Evolutionary conservation across 495 filamentous ascomycete species (phyloP).

Genomic region (Trichoderma orchidacearum): DNA sequence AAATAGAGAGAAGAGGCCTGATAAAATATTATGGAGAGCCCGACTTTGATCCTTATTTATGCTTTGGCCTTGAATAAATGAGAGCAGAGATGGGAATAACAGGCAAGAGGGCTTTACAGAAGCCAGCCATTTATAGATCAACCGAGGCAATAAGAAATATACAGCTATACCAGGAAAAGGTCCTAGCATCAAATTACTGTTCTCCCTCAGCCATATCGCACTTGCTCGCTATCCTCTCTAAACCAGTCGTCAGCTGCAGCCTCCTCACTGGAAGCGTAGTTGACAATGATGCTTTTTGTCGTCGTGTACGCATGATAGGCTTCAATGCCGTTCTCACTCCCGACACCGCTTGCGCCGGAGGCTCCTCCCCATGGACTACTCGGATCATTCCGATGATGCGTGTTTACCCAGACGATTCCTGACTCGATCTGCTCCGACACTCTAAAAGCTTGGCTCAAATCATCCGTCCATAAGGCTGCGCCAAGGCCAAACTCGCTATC

Average conservation of each 20-base stretch:
- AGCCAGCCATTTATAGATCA: no score
- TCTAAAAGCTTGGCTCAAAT: conserved; percentile 42
- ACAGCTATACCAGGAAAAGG: no score
- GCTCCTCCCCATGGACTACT: conserved; percentile 46
- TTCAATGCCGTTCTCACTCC: conserved; percentile 44
- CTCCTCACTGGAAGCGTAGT: conserved; percentile 33
- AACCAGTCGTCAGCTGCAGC: conserved; percentile 35
- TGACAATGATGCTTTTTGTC: conserved; percentile 44
- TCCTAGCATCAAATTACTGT: no score
- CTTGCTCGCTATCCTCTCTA: conserved; percentile 22
- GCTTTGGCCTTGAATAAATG: no score
- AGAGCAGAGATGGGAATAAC: no score
- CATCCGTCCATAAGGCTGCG: conserved; percentile 44
- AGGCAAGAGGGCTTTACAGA: no score
- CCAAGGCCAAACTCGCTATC: conserved; percentile 37
- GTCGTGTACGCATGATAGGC: conserved; percentile 44
- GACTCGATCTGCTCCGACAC: conserved; percentile 42
- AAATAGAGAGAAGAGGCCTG: no score
- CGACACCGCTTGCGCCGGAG: conserved; percentile 37
- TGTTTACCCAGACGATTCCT: conserved; percentile 50
- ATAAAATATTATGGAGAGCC: no score
- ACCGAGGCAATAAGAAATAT: no score
- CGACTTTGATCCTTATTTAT: no score
- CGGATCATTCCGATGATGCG: conserved; percentile 47
- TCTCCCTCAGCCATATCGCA: conserved; percentile 37